Conservation (phyloP, 2,329 filamentous ascomycete species). For the Colletotrichum scovillei region DNA sequence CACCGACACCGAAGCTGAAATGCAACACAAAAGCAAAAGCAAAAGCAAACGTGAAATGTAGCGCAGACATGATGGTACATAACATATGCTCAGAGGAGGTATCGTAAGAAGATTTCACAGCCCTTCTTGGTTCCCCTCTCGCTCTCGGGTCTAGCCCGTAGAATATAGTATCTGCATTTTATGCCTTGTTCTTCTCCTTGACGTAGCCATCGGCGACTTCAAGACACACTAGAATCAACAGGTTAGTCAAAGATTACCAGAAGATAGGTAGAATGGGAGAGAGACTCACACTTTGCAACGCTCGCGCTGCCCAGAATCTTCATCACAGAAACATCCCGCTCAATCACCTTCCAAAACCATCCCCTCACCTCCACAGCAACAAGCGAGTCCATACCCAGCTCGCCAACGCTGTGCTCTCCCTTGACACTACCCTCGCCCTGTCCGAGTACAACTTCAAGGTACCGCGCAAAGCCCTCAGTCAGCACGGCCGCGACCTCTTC, state of each 20-base stretch:
- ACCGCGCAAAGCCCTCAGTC: slow-evolving; percentile 40
- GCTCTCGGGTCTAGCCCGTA: not conserved
- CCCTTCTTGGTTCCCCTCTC: not conserved
- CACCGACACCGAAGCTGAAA: not conserved
- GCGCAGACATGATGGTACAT: not conserved
- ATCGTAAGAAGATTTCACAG: not conserved
- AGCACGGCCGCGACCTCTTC: slow-evolving; percentile 42
- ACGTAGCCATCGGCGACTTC: slow-evolving; percentile 25
- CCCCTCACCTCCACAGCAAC: slow-evolving; percentile 51
- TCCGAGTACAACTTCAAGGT: slow-evolving; percentile 38
- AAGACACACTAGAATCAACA: slow-evolving; percentile 7
- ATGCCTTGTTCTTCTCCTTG: slow-evolving; percentile 12
- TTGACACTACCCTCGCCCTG: slow-evolving; percentile 41
- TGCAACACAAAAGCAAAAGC: too few relatives aligned
- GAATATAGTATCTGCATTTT: not conserved
- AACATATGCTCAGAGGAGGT: not conserved
- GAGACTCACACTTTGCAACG: slow-evolving; percentile 36
- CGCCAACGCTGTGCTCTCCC: slow-evolving; percentile 45
- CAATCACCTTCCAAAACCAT: slow-evolving; percentile 59
- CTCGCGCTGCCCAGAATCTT: slow-evolving; percentile 53
- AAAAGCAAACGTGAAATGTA: too few relatives aligned
- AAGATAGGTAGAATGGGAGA: too few relatives aligned
- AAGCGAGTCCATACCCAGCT: slow-evolving; percentile 45
- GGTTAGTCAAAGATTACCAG: not conserved
- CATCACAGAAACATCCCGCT: slow-evolving; percentile 56